Conservation (phyloP, 345 rosid species). For the Passiflora organensis region DNA sequence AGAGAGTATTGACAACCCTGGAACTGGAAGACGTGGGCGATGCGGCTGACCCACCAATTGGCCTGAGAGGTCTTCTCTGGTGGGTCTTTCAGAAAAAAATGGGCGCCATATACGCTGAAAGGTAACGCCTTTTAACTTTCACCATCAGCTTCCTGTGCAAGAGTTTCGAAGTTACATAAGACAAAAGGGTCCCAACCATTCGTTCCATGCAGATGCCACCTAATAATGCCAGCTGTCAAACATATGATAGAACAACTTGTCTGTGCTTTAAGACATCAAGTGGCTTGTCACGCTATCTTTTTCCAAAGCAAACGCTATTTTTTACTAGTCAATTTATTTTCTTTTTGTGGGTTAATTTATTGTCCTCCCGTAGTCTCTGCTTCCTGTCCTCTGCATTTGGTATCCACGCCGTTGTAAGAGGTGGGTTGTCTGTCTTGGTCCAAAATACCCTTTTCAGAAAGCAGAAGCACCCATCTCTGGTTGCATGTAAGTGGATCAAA, state of each 20-base stretch:
- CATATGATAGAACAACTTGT: slow-evolving; percentile 1
- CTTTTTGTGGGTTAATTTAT: slow-evolving; percentile 6
- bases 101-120: neutral
- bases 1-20: too few species aligned
- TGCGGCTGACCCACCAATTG: too few species aligned
- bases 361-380: neutral
- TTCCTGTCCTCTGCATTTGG: slow-evolving; percentile 13
- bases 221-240: neutral
- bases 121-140: neutral
- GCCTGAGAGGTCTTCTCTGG: too few species aligned
- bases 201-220: slow-evolving; percentile 1
- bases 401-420: neutral
- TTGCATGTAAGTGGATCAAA: slow-evolving; percentile 20
- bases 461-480: neutral
- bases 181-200: neutral
- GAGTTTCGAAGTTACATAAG: slow-evolving; percentile 6
- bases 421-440: slow-evolving; percentile 1
- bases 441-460: slow-evolving; percentile 6
- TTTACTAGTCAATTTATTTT: slow-evolving; percentile 8
- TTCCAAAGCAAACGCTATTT: slow-evolving; percentile 13
- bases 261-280: neutral
- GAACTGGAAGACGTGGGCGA: too few species aligned
- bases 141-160: too few species aligned
- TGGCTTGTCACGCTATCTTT: neutral
- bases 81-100: neutral